Conservation (phyloP, 2,329 filamentous ascomycete genomes). For the Gnomoniopsis sp. region DNA sequence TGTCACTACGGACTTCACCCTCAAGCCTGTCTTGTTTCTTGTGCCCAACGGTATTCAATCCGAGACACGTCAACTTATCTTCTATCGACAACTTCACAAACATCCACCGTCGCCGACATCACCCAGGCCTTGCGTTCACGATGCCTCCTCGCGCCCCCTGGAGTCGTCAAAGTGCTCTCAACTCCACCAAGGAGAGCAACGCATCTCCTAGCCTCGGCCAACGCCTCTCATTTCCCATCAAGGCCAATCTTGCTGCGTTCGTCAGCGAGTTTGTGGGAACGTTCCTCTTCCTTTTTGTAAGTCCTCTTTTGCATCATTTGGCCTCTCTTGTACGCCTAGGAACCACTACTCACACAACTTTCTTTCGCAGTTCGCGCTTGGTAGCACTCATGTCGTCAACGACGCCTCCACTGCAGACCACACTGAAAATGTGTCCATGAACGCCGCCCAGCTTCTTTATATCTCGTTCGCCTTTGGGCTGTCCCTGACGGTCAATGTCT, state of each 20-base stretch:
- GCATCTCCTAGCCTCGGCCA: constrained; percentile 4
- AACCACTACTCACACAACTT: not conserved
- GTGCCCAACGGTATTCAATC: not conserved
- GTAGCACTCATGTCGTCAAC: constrained; percentile 26
- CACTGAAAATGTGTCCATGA: constrained; percentile 24
- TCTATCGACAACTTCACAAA: not conserved
- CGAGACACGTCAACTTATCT: not conserved
- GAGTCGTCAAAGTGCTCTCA: not conserved
- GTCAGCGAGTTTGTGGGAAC: constrained; percentile 51
- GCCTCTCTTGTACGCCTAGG: not conserved
- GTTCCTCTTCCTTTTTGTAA: constrained; percentile 46
- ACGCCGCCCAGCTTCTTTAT: constrained; percentile 40
- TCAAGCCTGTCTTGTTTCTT: not conserved
- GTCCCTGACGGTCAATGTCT: constrained; percentile 50
- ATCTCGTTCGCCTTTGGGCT: constrained; percentile 49
- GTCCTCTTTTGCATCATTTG: constrained; percentile 19
- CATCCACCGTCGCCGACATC: not conserved
- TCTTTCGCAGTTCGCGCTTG: constrained; percentile 24
- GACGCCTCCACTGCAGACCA: constrained; percentile 17
- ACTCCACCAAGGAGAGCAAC: constrained; percentile 4
- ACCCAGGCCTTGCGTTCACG: not conserved
- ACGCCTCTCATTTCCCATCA: constrained; percentile 5
- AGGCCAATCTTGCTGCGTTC: constrained; percentile 38
- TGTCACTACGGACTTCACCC: too few species aligned
- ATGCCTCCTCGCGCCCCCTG: constrained; percentile 18